Base-by-base conservation (phyloP, 1,284 basidiomycete genomes). In the Lignosus rhinocerotis region DNA sequence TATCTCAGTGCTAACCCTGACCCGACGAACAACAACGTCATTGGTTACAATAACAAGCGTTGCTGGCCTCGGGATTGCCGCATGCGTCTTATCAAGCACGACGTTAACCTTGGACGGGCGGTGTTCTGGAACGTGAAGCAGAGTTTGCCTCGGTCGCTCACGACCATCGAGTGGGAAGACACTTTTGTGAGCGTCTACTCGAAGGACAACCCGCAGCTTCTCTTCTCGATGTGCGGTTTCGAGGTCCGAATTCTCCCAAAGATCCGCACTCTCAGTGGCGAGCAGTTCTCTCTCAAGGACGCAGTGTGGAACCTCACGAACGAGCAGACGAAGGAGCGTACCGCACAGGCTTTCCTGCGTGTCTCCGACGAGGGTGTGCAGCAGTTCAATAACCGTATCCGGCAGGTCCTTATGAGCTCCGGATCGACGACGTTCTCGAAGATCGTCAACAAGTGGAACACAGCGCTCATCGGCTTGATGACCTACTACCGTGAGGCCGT, bases 71-170 rank as follows among this genome's bases (percentile, higher is more conserved):
- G 96, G 63, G 97, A 99, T 73, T 98, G 96, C 73, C 90, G 97
- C 59, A 99, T 99, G 97, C 84, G 97, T 36, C 84, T 99, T 57
- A 97, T 98, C 82, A 99, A 99, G 79, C 96, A 99, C 76, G 97
- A 99, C 71, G 97, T 99, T 75, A 99, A 99, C 74, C 81, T 99
- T 34, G 96, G 96, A 33, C 87, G 97, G 65, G 97, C 97, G 6
- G 96, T 98, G 11, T 98, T 98, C 77, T 99, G 96, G 97, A 98
- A 98, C 68, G 94, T 99, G 73, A 98, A 98, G 80, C 96, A 98
- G 76, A 94, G 93, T 67, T 75, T 99, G 44, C 97, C 97, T 1
- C 83, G 96, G 58, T 98, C 96, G 32, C 79, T 99, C 62, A 99
- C 96, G 2, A 98, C 97, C 0, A 98, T 99, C 72, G 97, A 98